Conservation (phyloP, 306 rosid species). For the Astragalus membranaceus region DNA sequence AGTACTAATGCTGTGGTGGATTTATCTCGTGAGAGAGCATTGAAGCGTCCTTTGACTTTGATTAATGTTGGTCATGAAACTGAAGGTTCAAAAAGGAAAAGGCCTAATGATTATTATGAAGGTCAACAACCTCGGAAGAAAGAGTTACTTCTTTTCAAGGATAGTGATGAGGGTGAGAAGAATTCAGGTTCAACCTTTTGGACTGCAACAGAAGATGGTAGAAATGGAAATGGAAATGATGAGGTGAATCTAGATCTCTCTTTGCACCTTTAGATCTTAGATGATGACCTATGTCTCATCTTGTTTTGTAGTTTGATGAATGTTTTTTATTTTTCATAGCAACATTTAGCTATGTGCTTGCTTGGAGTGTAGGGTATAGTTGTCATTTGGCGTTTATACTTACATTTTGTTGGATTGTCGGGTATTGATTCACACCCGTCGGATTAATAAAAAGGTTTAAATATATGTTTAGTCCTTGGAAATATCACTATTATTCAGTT, state of each 20-base stretch:
- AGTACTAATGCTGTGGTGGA: too few relatives aligned
- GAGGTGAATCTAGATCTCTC: constrained; percentile 26
- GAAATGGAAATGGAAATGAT: background rate
- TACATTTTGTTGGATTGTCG: too few relatives aligned
- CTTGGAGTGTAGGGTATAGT: too few relatives aligned
- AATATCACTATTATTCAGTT: too few relatives aligned
- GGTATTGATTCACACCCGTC: too few relatives aligned
- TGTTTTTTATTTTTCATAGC: too few relatives aligned
- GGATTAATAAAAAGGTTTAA: too few relatives aligned
- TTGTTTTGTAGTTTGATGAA: too few relatives aligned
- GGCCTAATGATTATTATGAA: background rate
- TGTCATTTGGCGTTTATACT: too few relatives aligned
- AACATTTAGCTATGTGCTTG: too few relatives aligned
- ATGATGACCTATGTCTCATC: too few relatives aligned
- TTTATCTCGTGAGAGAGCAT: background rate
- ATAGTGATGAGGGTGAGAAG: background rate
- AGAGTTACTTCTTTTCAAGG: constrained; percentile 26
- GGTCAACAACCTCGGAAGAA: background rate
- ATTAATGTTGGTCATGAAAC: background rate
- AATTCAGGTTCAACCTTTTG: background rate
- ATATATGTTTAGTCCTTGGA: too few relatives aligned
- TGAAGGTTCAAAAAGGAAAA: background rate
- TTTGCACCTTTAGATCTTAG: constrained; percentile 27
- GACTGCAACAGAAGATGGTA: background rate
- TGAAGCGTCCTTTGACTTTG: background rate